phyloP scores from a whole-genome alignment of 768 basidiomycete genomes.

The Trametes maxima region DNA sequence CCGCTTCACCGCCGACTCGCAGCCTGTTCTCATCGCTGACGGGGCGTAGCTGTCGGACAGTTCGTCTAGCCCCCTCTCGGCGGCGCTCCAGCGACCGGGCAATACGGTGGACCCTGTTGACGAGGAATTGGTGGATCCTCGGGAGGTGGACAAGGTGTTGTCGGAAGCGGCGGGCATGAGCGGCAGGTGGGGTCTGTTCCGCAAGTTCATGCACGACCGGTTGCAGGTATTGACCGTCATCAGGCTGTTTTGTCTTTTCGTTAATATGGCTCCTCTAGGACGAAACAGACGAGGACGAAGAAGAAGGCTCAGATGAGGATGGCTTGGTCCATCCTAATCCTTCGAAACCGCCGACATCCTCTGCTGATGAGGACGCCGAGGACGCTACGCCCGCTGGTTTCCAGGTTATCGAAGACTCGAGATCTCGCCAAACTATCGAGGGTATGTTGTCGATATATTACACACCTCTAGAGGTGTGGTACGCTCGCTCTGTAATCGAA shows the following conservation, averaged over 20 bases:
- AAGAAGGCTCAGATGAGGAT: constrained; percentile 11
- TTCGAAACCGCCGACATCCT: neutral
- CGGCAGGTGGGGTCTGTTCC: constrained; percentile 89
- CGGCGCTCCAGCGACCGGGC: neutral
- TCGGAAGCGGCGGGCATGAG: constrained; percentile 89
- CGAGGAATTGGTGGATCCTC: constrained; percentile 71
- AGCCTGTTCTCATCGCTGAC: neutral
- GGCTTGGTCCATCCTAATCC: neutral
- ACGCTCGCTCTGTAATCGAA: constrained; percentile 80
- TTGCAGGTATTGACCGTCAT: constrained; percentile 51
- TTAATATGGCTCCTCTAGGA: neutral
- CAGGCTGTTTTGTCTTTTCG: neutral
- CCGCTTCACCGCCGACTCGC: constrained; percentile 2
- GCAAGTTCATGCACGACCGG: constrained; percentile 80
- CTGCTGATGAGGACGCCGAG: neutral
- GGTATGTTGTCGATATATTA: constrained; percentile 75
- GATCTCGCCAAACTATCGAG: constrained; percentile 62
- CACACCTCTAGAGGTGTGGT: constrained; percentile 91
- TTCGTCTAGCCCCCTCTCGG: neutral
- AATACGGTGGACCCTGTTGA: constrained; percentile 32
- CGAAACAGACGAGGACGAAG: constrained; percentile 14
- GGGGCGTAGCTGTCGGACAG: constrained; percentile 15
- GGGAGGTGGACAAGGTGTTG: constrained; percentile 90
- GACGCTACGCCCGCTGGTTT: constrained; percentile 19
- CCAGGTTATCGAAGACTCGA: constrained; percentile 47